phyloP scores from a whole-genome alignment of 768 basidiomycete genomes.

The Suillus hirtellus region DNA sequence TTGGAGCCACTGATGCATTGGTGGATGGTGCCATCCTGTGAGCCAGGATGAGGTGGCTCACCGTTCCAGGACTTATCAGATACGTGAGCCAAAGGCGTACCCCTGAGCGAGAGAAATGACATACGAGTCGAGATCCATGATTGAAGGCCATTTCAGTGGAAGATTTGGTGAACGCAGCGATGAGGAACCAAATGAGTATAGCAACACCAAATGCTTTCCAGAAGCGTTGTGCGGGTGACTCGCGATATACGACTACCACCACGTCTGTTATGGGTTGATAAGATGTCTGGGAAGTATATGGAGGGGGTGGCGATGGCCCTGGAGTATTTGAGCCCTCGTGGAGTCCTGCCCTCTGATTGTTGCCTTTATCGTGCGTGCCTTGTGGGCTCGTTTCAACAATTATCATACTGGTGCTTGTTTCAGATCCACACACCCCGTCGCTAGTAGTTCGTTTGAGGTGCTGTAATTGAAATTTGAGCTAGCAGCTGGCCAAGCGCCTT shows the following conservation, averaged over 20 bases:
- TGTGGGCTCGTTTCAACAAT: slow-evolving; percentile 3
- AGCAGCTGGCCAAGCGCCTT: not conserved
- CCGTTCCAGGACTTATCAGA: not conserved
- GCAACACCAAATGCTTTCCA: slow-evolving; percentile 29
- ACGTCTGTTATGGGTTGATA: slow-evolving; percentile 1
- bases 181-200: slow-evolving; percentile 23
- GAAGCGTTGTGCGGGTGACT: slow-evolving; percentile 22
- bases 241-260: not conserved
- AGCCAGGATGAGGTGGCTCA: not conserved
- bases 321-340: not conserved
- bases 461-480: not conserved
- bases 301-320: slow-evolving; percentile 7
- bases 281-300: slow-evolving; percentile 7
- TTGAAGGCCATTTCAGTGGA: not conserved
- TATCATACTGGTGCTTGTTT: slow-evolving; percentile 5
- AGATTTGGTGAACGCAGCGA: slow-evolving; percentile 8
- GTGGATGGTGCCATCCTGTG: slow-evolving; percentile 9
- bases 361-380: not conserved
- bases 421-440: not conserved
- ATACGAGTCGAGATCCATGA: not conserved
- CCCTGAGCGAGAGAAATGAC: not conserved
- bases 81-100: not conserved
- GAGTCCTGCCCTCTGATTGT: not conserved
- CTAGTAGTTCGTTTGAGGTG: not conserved
- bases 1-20: slow-evolving; percentile 21